Evolutionary conservation across 2,329 filamentous ascomycete genomes (phyloP).

Genomic region (Sarocladium oryzae): DNA sequence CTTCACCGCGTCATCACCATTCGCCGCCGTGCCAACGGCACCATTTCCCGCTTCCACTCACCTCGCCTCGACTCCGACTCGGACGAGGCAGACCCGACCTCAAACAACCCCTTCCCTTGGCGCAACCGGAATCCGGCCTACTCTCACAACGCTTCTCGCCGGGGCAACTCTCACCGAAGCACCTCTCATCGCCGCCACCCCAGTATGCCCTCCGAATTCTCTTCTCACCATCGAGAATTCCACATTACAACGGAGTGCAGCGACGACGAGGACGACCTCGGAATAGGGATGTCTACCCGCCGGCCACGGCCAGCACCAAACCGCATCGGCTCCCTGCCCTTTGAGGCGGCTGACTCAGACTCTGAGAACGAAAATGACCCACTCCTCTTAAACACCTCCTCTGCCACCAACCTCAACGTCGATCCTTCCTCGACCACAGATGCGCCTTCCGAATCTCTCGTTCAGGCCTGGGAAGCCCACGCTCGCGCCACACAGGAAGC

Average conservation of each 20-base stretch:
- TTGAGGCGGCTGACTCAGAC: constrained; percentile 39
- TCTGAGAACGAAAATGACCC: constrained; percentile 26
- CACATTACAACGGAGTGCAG: constrained; percentile 53
- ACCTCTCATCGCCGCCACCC: constrained; percentile 30
- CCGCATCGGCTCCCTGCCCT: constrained; percentile 48
- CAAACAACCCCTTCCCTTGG: background rate
- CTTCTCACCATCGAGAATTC: constrained; percentile 40
- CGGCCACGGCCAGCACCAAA: constrained; percentile 36
- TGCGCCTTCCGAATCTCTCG: constrained; percentile 18
- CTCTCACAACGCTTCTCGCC: background rate
- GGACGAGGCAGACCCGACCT: constrained; percentile 33
- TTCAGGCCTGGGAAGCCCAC: constrained; percentile 37
- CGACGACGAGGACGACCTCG: constrained; percentile 48
- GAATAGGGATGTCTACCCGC: constrained; percentile 10
- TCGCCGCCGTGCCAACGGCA: background rate
- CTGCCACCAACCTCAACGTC: too few species aligned
- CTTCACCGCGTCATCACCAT: background rate
- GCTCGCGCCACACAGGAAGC: constrained; percentile 51
- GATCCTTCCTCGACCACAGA: constrained; percentile 12
- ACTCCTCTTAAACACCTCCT: constrained; percentile 17
- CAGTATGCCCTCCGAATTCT: constrained; percentile 52
- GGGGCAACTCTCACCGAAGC: background rate
- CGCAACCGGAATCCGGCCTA: background rate
- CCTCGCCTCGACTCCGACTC: constrained; percentile 24
- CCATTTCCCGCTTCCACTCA: background rate